Evolutionary conservation across 352 stramenopile genomes (phyloP), one percentile per base, ranked within the genome.

Genomic region (Phytophthora cactorum): DNA sequence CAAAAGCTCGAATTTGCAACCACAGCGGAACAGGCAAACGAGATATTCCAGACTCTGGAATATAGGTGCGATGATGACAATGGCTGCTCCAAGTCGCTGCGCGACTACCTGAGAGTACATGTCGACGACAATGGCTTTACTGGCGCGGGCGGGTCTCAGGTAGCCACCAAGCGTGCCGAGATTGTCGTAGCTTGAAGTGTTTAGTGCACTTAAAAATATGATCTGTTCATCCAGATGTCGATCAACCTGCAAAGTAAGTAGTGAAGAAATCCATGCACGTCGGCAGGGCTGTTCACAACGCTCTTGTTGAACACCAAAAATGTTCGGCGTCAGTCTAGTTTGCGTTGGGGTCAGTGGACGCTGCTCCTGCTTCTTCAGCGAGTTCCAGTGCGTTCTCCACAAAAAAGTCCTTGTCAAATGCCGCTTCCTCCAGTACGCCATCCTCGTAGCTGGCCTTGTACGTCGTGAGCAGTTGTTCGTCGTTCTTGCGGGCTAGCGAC

Each of bases 391-490:
- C 88, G 60, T 92, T 94, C 52, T 96, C 85, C 34, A 94, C 78
- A 54, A 96, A 96, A 70, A 94, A 94, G 1, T 75, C 73, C 53
- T 83, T 89, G 68, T 96, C 86, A 62, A 96, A 93, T 12, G 69
- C 74, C 17, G 73, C 67, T 46, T 87, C 77, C 51, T 86, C 68
- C 50, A 85, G 59, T 36, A 75, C 65, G 4, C 78, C 83, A 59
- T 78, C 69, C 32, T 84, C 77, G 43, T 92, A 93, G 68, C 86
- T 95, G 43, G 82, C 88, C 43, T 84, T 86, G 75, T 83, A 96
- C 31, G 88, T 92, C 34, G 87, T 85, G 22, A 95, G 79, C 57
- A 96, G 59, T 60, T 92, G 74, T 15, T 78, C 67, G 63, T 96
- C 80, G 64, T 89, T 91, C 70, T 95, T 96, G 50, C 88, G 85